Evolutionary conservation across 495 filamentous ascomycete species (phyloP), one percentile per base, ranked within the genome.

Genomic region (Aspergillus bertholletiae): DNA sequence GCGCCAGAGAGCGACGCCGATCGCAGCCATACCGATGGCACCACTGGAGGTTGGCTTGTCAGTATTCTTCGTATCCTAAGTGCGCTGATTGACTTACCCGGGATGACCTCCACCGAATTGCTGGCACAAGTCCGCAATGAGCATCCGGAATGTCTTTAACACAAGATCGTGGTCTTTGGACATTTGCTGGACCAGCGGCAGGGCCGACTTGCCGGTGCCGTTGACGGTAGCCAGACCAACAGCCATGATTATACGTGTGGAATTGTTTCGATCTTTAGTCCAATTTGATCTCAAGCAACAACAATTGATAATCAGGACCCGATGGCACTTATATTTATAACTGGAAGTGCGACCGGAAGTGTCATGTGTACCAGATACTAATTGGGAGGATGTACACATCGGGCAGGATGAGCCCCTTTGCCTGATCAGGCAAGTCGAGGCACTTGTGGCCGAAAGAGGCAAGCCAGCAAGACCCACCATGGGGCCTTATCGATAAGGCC

Each of bases 21-120:
- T 80, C 3, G 78, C 79, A 20, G 79, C 80, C 78, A 82, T 82
- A 5, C 80, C 80, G 51, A 83, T 80, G 15, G 78, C 76, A 27
- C 76, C 71, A 45, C 78, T 73, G 24, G 8, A 47, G 12, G 15
- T 34, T 0, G 44, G 12, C n/a, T n/a, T 17, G 35, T 66, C 35
- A 61, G 40, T 46, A 26, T n/a, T 55, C 1, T 12, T 30, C 27
- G 9, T 32, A 11, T 12, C 17, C 7, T 7, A 22, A 22, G 13
- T 4, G 7, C 8, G 3, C 28, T 7, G 20, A 23, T 3, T 44
- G 49, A 57, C 66, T 32, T 68, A 80, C 76, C 80, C 81, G 12
- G 80, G 80, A 58, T 84, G 81, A 3, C 81, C 82, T 34, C 77
- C 78, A 32, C 75, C 74, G 61, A 82, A 85, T 49, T 85, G 80